A percentile compares a stretch with the other conserved stretches of the same genome.
phyloP scores from a whole-genome alignment of 208 protist species.

The Plasmodiophora brassicae region DNA sequence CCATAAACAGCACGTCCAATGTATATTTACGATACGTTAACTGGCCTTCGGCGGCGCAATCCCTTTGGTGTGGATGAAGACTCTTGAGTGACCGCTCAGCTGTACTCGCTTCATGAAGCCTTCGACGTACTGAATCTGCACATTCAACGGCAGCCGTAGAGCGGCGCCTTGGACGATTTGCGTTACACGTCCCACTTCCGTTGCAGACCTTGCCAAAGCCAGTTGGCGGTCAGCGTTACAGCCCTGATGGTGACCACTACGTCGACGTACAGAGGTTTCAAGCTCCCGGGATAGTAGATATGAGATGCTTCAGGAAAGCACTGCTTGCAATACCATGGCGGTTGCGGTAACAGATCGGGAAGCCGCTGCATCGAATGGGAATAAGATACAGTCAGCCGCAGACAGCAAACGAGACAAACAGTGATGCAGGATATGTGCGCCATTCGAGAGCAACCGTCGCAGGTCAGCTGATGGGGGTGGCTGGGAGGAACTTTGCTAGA shows the following conservation, averaged over 20 bases:
- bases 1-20: too few relatives aligned
- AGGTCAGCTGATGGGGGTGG: neutral
- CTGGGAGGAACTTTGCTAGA: neutral
- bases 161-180: neutral
- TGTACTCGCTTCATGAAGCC: conserved; percentile 7
- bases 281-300: conserved; percentile 15
- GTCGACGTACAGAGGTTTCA: neutral
- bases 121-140: conserved; percentile 12
- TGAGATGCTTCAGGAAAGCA: neutral
- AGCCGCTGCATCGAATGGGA: neutral
- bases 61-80: conserved; percentile 28
- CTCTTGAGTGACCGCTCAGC: neutral
- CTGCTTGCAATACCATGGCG: neutral
- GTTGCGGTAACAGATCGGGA: neutral
- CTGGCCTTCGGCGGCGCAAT: too few relatives aligned
- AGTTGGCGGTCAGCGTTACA: neutral
- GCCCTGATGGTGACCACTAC: neutral
- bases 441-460: neutral
- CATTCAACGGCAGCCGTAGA: conserved; percentile 3
- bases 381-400: neutral
- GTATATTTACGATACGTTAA: too few relatives aligned
- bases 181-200: neutral
- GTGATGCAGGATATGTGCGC: neutral
- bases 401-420: neutral
- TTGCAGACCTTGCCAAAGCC: neutral